A percentile compares a stretch with the other conserved stretches of the same genome.
Evolutionary conservation across 441 rosid genomes (phyloP).

Genomic region (Jatropha multifida): DNA sequence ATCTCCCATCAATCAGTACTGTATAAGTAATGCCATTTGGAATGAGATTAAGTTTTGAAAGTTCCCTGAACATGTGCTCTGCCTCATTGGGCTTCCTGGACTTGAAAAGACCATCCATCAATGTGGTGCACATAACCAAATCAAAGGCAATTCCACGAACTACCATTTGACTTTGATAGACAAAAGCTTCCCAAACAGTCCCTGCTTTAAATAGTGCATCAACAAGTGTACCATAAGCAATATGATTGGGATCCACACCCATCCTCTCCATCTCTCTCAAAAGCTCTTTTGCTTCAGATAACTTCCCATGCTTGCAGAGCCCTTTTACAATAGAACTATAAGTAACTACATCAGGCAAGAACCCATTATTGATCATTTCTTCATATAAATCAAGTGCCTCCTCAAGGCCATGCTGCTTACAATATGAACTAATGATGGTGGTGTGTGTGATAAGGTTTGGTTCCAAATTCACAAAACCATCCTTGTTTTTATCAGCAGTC

Average conservation of each 20-base stretch:
- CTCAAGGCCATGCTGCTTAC: conserved; percentile 53
- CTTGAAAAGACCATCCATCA: conserved; percentile 86
- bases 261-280: conserved; percentile 68
- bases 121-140: conserved; percentile 66
- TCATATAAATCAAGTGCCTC: conserved; percentile 58
- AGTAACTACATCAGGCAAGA: conserved; percentile 75
- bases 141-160: conserved; percentile 76
- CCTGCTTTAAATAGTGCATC: conserved; percentile 71
- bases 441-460: conserved; percentile 66
- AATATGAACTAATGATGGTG: conserved; percentile 62
- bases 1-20: conserved; percentile 64
- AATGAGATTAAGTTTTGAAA: conserved; percentile 48
- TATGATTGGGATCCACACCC: conserved; percentile 71
- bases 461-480: conserved; percentile 30
- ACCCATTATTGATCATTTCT: conserved; percentile 57
- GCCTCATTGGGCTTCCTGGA: conserved; percentile 63
- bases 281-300: conserved; percentile 59
- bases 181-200: conserved; percentile 53
- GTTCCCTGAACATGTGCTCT: conserved; percentile 45
- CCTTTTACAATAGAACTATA: conserved; percentile 69
- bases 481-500: conserved; percentile 16
- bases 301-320: conserved; percentile 65
- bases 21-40: conserved; percentile 65
- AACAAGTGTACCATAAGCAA: conserved; percentile 60
- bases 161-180: conserved; percentile 73